Evolutionary conservation across 73 alveolate species (phyloP).

Genomic region (Symbiodinium natans): DNA sequence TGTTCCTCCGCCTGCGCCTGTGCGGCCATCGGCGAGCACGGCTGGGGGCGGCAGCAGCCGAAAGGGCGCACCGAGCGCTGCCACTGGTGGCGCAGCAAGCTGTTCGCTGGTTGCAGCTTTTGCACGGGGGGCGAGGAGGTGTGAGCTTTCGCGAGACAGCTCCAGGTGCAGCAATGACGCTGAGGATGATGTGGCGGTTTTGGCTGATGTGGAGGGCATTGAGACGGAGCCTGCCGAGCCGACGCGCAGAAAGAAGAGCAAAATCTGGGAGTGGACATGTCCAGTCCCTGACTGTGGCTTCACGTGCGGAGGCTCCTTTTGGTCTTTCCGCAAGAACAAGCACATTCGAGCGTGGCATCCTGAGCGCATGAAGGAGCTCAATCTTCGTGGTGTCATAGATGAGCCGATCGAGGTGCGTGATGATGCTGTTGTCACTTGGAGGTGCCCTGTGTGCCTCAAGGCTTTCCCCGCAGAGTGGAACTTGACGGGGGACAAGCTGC

Average conservation of each 20-base stretch:
- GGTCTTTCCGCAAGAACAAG: neutral
- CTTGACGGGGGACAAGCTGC: neutral
- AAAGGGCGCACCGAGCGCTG: too few relatives aligned
- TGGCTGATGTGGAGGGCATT: neutral
- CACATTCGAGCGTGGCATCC: neutral
- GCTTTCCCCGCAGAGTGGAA: neutral
- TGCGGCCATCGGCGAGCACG: too few relatives aligned
- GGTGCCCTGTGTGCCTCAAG: neutral
- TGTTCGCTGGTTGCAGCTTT: neutral
- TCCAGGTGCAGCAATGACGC: too few relatives aligned
- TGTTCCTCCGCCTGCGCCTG: too few relatives aligned
- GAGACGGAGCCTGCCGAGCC: neutral
- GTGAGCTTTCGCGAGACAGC: neutral
- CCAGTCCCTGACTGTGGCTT: neutral
- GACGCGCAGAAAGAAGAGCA: neutral
- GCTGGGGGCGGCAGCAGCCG: too few relatives aligned
- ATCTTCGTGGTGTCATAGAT: neutral
- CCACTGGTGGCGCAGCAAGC: neutral
- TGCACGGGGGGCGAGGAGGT: neutral
- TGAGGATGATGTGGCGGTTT: neutral
- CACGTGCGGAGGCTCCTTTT: neutral
- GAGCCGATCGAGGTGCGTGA: neutral
- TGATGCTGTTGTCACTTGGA: neutral
- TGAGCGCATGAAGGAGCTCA: neutral
- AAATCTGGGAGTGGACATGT: neutral